A percentile compares a stretch with the other conserved stretches of the same genome.
Conservation (phyloP, 2,329 filamentous ascomycete species). For the Trichoderma lentiforme region DNA sequence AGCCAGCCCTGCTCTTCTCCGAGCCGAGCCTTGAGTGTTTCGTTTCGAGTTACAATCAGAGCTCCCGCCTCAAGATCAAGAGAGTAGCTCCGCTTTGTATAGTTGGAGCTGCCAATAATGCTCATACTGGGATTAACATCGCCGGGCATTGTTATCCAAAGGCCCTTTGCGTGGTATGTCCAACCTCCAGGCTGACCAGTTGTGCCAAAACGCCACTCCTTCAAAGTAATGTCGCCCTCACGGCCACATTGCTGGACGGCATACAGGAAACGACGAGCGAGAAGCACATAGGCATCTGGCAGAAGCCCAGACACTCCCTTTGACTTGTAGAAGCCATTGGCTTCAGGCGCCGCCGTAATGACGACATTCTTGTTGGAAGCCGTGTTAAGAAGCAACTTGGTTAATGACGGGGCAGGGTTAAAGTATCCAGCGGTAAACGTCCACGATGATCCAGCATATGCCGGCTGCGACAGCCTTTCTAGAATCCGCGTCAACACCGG, state of each 20-base stretch:
- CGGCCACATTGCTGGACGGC: constrained; percentile 46
- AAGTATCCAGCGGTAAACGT: constrained; percentile 98
- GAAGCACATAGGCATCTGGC: constrained; percentile 85
- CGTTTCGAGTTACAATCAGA: constrained; percentile 76
- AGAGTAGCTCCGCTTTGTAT: constrained; percentile 89
- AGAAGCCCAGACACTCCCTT: constrained; percentile 85
- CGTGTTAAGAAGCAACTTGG: constrained; percentile 72
- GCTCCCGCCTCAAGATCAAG: constrained; percentile 89
- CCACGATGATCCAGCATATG: constrained; percentile 72
- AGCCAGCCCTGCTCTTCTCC: constrained; percentile 78
- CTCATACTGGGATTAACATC: constrained; percentile 70
- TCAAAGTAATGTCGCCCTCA: constrained; percentile 62
- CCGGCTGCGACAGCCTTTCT: constrained; percentile 59
- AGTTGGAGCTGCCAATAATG: constrained; percentile 89
- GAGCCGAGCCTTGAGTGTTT: constrained; percentile 67
- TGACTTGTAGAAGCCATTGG: constrained; percentile 92
- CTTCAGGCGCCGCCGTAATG: constrained; percentile 86
- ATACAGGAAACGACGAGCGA: constrained; percentile 77
- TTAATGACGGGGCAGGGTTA: constrained; percentile 86
- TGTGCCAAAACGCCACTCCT: constrained; percentile 83
- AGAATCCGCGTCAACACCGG: constrained; percentile 76
- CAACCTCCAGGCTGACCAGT: constrained; percentile 80
- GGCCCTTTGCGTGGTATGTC: constrained; percentile 97
- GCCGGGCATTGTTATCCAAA: constrained; percentile 77
- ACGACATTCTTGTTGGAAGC: constrained; percentile 71